Conservation (phyloP, 768 basidiomycete genomes). For the Strobilomyces echinocephalus region DNA sequence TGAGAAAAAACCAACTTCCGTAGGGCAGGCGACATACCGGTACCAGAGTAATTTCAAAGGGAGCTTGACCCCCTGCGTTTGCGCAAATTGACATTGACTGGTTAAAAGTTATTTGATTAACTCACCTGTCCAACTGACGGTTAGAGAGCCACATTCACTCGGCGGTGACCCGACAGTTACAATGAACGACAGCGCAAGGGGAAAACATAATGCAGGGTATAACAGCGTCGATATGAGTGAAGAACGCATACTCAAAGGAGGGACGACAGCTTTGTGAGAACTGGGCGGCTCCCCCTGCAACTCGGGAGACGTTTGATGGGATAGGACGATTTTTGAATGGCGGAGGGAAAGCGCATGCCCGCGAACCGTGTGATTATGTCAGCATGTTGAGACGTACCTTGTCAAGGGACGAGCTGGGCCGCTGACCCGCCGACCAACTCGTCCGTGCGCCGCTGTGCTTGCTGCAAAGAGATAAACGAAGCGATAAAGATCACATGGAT, state of each 20-base stretch:
- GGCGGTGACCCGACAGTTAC: constrained; percentile 47
- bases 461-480: no score
- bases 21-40: constrained; percentile 40
- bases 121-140: constrained; percentile 60
- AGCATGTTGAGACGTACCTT: constrained; percentile 8
- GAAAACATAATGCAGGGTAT: constrained; percentile 20
- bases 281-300: constrained; percentile 6
- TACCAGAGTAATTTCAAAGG: constrained; percentile 44
- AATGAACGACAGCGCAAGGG: constrained; percentile 33
- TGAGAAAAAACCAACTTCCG: constrained; percentile 1
- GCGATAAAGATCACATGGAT: no score
- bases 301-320: constrained; percentile 1
- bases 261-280: constrained; percentile 10
- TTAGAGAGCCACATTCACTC: constrained; percentile 59
- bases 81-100: background rate
- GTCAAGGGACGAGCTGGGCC: background rate
- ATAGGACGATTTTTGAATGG: constrained; percentile 6
- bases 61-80: constrained; percentile 50
- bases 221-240: constrained; percentile 22
- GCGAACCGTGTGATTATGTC: constrained; percentile 13
- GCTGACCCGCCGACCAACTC: background rate
- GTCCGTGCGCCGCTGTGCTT: no score
- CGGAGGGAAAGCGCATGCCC: background rate
- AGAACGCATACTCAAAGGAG: constrained; percentile 25
- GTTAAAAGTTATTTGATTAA: background rate